These are phyloP conservation scores for Ascochyta viciae-villosae DNA, from an alignment of 2,329 filamentous ascomycete genomes.

Conservation along the genomic window DNA sequence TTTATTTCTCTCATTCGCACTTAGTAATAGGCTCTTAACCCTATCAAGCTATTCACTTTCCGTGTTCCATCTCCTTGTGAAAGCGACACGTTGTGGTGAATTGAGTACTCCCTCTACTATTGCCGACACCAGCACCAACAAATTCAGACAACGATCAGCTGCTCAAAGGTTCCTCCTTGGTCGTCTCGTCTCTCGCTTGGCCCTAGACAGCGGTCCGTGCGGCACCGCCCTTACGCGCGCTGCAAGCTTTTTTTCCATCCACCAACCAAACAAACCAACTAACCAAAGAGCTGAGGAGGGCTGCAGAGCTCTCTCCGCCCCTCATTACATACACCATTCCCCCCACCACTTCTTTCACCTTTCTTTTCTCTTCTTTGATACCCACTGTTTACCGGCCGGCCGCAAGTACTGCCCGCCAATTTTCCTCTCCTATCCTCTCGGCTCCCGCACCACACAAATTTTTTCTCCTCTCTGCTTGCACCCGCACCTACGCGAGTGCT, in stretches of 20 bases:
- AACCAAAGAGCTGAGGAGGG: conserved; percentile 26
- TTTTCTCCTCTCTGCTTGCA: conserved; percentile 42
- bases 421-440: conserved; percentile 47
- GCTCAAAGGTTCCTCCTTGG: no score
- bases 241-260: conserved; percentile 12
- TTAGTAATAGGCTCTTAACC: no score
- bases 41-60: no score
- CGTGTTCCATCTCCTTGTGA: no score
- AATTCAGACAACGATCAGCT: no score
- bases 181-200: no score
- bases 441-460: conserved; percentile 49
- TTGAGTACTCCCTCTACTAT: no score
- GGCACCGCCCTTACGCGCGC: neutral
- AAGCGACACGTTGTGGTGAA: no score
- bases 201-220: no score
- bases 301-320: conserved; percentile 45
- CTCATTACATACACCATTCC: conserved; percentile 42
- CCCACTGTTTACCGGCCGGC: conserved; percentile 59
- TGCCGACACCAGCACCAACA: no score
- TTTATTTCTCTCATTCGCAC: no score
- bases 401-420: conserved; percentile 57
- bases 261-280: conserved; percentile 23
- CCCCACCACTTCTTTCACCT: conserved; percentile 50
- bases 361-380: conserved; percentile 59
- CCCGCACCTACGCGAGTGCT: conserved; percentile 63